Evolutionary conservation across 495 filamentous ascomycete genomes (phyloP).

Genomic region (Cercophora newfieldiana): DNA sequence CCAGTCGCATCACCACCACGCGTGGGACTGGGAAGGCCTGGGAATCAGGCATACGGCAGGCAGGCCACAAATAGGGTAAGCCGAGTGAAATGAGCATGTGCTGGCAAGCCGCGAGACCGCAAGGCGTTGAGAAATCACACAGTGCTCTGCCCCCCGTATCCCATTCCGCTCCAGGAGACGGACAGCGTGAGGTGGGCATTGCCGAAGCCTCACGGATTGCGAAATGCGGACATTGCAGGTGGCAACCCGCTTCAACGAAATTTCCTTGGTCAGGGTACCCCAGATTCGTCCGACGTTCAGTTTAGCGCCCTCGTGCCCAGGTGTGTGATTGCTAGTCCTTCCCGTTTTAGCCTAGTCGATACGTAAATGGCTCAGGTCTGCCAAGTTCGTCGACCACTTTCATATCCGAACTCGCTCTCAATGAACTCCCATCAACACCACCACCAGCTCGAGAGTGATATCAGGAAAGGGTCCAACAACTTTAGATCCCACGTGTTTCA

Average conservation of each 20-base stretch:
- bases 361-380: slow-evolving; percentile 8
- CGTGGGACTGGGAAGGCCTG: slow-evolving; percentile 14
- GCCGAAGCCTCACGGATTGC: slow-evolving; percentile 10
- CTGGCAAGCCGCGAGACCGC: background rate
- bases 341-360: slow-evolving; percentile 9
- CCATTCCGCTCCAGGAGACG: background rate
- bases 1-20: slow-evolving; percentile 9
- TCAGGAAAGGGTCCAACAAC: background rate
- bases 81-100: slow-evolving; percentile 15
- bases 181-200: slow-evolving; percentile 11
- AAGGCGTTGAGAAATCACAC: background rate
- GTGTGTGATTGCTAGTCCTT: background rate
- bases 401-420: background rate
- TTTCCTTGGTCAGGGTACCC: slow-evolving; percentile 9
- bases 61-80: slow-evolving; percentile 22
- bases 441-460: too few relatives aligned
- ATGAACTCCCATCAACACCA: too few relatives aligned
- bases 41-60: too few relatives aligned
- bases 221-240: slow-evolving; percentile 15
- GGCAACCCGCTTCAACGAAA: slow-evolving; percentile 14
- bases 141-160: too few relatives aligned
- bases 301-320: background rate
- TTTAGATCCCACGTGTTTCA: background rate
- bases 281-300: background rate
- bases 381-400: background rate